These are phyloP conservation scores for Lagenidium sp. DNA, from an alignment of 352 stramenopile genomes.

Conservation along the genomic window DNA sequence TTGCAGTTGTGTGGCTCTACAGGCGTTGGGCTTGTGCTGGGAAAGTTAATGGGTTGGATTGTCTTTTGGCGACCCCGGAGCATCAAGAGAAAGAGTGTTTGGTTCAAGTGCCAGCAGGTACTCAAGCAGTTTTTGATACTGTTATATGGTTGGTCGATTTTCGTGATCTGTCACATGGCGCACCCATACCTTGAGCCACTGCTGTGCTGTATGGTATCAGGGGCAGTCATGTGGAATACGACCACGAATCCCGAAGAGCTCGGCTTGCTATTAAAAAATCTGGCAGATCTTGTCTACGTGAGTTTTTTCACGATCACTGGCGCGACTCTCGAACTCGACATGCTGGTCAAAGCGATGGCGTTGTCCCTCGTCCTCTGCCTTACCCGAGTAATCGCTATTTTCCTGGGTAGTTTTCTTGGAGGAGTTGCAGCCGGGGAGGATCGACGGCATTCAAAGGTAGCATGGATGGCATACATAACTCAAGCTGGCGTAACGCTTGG, in stretches of 20 bases:
- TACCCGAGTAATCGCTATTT: conserved; percentile 44
- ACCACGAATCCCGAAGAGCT: conserved; percentile 47
- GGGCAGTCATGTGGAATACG: conserved; percentile 57
- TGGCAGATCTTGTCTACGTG: conserved; percentile 59
- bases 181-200: conserved; percentile 59
- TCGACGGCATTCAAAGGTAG: conserved; percentile 29
- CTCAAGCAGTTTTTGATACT: conserved; percentile 51
- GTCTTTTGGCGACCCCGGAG: conserved; percentile 37
- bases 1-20: conserved; percentile 45
- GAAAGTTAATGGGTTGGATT: conserved; percentile 45
- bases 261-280: conserved; percentile 31
- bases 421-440: conserved; percentile 35
- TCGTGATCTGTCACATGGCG: conserved; percentile 44
- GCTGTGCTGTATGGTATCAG: conserved; percentile 60
- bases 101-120: conserved; percentile 23
- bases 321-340: conserved; percentile 53
- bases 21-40: conserved; percentile 31
- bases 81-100: conserved; percentile 48
- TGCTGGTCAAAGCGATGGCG: conserved; percentile 45
- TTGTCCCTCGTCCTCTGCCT: conserved; percentile 43
- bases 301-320: conserved; percentile 70
- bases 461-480: conserved; percentile 73
- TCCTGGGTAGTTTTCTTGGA: conserved; percentile 45
- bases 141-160: conserved; percentile 50
- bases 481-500: conserved; percentile 60